Conservation (phyloP, 2,329 filamentous ascomycete genomes). For the Delphinella strobiligena region DNA sequence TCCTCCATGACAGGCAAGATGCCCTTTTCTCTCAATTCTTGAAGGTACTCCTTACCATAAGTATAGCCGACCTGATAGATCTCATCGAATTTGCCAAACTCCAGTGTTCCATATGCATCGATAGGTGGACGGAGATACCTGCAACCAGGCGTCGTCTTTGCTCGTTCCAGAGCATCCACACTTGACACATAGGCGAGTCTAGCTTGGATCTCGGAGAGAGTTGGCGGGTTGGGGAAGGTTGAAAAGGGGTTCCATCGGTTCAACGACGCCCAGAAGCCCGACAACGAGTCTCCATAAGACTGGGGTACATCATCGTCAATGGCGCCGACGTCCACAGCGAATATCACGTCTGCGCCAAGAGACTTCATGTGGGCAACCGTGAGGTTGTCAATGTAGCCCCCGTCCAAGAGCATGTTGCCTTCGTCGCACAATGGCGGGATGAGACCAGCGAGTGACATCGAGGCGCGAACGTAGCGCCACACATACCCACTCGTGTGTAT, state of each 20-base stretch:
- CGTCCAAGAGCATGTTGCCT: constrained; percentile 90
- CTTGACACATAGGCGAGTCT: constrained; percentile 89
- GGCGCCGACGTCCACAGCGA: constrained; percentile 87
- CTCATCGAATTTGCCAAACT: constrained; percentile 97
- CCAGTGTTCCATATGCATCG: constrained; percentile 83
- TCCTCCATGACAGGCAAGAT: constrained; percentile 48
- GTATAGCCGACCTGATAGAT: constrained; percentile 82
- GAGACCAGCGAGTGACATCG: constrained; percentile 89
- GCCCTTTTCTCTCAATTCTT: constrained; percentile 65
- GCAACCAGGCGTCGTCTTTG: constrained; percentile 82
- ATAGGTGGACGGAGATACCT: constrained; percentile 95
- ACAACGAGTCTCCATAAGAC: constrained; percentile 83
- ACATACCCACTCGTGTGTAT: constrained; percentile 95
- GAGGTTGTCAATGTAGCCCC: constrained; percentile 93
- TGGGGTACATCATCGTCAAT: constrained; percentile 89
- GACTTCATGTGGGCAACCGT: constrained; percentile 96
- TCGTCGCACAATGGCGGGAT: constrained; percentile 93
- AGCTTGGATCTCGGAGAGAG: constrained; percentile 89
- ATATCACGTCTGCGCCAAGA: constrained; percentile 84
- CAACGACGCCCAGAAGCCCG: constrained; percentile 85
- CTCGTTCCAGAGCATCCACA: constrained; percentile 85
- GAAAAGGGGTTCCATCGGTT: constrained; percentile 98
- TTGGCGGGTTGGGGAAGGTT: constrained; percentile 77
- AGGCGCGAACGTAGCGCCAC: constrained; percentile 92
- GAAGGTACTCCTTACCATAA: constrained; percentile 72